Evolutionary conservation across 345 rosid species (phyloP).

Genomic region (Heritiera fomes): DNA sequence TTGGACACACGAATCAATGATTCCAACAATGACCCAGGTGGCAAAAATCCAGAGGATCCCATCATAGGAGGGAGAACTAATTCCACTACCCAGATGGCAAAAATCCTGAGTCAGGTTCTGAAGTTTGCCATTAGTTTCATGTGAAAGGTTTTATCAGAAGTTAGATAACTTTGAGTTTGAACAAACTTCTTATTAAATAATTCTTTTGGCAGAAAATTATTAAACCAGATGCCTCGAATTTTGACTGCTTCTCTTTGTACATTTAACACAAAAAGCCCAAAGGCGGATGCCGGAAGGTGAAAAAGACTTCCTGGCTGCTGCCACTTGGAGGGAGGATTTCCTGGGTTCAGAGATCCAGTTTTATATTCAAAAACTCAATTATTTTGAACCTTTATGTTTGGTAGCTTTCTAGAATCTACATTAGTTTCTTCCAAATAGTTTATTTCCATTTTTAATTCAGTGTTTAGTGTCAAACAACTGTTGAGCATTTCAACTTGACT

Average conservation of each 20-base stretch:
- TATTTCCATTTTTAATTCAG: neutral
- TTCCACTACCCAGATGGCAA: constrained; percentile 45
- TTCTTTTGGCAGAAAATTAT: neutral
- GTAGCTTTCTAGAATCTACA: neutral
- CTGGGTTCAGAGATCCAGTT: constrained; percentile 27
- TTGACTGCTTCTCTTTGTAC: constrained; percentile 48
- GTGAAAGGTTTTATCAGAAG: constrained; percentile 10
- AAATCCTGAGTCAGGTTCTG: constrained; percentile 24
- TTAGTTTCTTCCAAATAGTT: neutral
- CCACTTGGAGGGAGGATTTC: constrained; percentile 65
- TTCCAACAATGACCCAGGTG: constrained; percentile 46
- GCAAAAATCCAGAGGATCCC: constrained; percentile 46
- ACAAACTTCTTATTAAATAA: neutral
- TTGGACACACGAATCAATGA: constrained; percentile 48
- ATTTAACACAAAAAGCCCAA: constrained; percentile 27
- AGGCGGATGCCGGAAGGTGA: constrained; percentile 16
- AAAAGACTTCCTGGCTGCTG: constrained; percentile 38
- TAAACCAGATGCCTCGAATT: constrained; percentile 32
- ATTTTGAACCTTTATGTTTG: neutral
- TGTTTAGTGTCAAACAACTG: neutral
- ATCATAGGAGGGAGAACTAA: constrained; percentile 28
- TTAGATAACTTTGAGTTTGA: constrained; percentile 5
- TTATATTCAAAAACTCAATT: constrained; percentile 20
- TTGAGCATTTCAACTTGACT: no score
- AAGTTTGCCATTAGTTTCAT: constrained; percentile 7